Evolutionary conservation across 176 grass and related monocot species (phyloP).

Genomic region (Aegilops umbellulata): DNA sequence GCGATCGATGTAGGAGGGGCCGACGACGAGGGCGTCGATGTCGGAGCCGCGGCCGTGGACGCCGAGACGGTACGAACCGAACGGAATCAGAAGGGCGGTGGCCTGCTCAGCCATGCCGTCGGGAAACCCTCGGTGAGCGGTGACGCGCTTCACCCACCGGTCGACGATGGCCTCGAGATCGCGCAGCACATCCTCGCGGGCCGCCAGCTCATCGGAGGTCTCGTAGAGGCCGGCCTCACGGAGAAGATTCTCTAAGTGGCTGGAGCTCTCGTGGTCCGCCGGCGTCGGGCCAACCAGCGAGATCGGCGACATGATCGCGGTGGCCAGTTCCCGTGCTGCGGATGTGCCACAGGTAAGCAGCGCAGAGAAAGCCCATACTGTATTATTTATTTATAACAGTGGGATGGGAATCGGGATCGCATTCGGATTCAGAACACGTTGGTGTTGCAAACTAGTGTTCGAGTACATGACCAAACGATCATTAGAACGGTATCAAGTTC

Average conservation of each 20-base stretch:
- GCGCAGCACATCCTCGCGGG: conserved; percentile 46
- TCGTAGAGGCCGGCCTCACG: conserved; percentile 48
- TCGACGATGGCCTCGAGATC: conserved; percentile 55
- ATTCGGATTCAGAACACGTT: too few relatives aligned
- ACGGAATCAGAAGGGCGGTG: conserved; percentile 70
- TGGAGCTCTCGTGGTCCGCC: neutral
- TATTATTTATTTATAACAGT: too few relatives aligned
- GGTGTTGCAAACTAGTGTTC: too few relatives aligned
- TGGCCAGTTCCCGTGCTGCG: too few relatives aligned
- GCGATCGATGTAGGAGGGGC: conserved; percentile 67
- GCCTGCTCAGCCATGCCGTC: conserved; percentile 63
- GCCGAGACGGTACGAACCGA: conserved; percentile 84
- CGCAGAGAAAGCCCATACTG: too few relatives aligned
- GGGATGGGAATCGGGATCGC: too few relatives aligned
- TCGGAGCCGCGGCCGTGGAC: conserved; percentile 83
- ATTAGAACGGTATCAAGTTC: too few relatives aligned
- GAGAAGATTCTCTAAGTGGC: conserved; percentile 28
- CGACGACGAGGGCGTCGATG: conserved; percentile 83
- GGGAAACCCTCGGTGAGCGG: conserved; percentile 52
- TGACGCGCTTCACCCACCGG: conserved; percentile 67
- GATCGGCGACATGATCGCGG: neutral
- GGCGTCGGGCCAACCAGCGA: conserved; percentile 22
- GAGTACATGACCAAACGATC: too few relatives aligned
- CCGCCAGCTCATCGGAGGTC: conserved; percentile 42
- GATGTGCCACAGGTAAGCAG: too few relatives aligned